phyloP scores from a whole-genome alignment of 805 yeast genomes.

The Myxozyma melibiosi region DNA sequence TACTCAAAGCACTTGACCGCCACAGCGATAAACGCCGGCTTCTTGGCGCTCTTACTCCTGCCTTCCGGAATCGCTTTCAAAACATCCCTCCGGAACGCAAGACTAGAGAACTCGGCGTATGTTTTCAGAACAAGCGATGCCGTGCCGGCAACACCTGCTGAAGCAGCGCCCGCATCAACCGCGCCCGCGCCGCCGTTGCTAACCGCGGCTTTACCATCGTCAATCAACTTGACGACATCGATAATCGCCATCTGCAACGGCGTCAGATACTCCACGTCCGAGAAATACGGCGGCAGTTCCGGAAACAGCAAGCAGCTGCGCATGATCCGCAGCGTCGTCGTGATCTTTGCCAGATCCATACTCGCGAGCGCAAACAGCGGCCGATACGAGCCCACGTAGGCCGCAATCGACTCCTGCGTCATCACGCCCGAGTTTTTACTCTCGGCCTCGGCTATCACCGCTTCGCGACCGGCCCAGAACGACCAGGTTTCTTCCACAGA shows the following conservation, averaged over 20 bases:
- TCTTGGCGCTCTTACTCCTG: slow-evolving; percentile 12
- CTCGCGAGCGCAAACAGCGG: slow-evolving; percentile 54
- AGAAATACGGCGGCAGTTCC: slow-evolving; percentile 58
- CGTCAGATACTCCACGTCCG: slow-evolving; percentile 61
- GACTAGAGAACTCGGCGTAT: slow-evolving; percentile 28
- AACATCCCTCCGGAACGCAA: slow-evolving; percentile 24
- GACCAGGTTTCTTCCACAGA: slow-evolving; percentile 36
- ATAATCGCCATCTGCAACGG: slow-evolving; percentile 64
- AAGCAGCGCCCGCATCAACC: too few relatives aligned
- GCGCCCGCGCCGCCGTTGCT: too few relatives aligned
- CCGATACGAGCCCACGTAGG: slow-evolving; percentile 55
- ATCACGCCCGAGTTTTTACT: slow-evolving; percentile 45
- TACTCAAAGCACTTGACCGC: slow-evolving; percentile 24
- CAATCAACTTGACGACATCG: slow-evolving; percentile 46
- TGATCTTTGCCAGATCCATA: slow-evolving; percentile 47
- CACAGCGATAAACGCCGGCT: slow-evolving; percentile 28
- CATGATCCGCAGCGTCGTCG: slow-evolving; percentile 58
- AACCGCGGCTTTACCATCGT: background rate
- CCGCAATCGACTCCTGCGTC: slow-evolving; percentile 54
- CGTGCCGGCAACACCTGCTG: slow-evolving; percentile 11
- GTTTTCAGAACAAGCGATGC: slow-evolving; percentile 22
- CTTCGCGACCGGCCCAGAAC: slow-evolving; percentile 47
- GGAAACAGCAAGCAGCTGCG: slow-evolving; percentile 73
- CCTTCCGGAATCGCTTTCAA: slow-evolving; percentile 11
- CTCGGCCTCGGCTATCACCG: slow-evolving; percentile 31